Evolutionary conservation across 768 basidiomycete genomes (phyloP).

Genomic region (Rhodotorula graminis): DNA sequence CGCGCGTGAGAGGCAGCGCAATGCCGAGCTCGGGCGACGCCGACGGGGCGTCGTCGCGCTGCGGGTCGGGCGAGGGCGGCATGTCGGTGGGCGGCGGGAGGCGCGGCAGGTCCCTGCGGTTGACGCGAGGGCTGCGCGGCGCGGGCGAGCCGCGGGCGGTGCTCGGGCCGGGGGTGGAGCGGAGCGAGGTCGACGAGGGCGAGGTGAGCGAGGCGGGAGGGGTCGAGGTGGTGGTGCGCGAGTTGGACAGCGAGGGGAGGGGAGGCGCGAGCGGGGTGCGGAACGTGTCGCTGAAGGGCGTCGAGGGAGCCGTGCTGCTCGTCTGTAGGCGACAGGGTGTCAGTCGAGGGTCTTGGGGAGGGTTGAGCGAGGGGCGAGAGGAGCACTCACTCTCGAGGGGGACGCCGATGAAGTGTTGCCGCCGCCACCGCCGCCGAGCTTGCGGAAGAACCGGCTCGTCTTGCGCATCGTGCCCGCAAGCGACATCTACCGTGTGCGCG

Average conservation of each 20-base stretch:
- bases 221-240: too few species aligned
- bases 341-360: too few species aligned
- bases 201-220: too few species aligned
- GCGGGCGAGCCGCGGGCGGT: too few species aligned
- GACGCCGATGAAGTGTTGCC: neutral
- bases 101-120: neutral
- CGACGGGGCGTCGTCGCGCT: too few species aligned
- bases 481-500: constrained; percentile 4
- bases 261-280: neutral
- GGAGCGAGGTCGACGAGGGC: neutral
- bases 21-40: too few species aligned
- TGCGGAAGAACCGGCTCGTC: constrained; percentile 42
- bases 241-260: neutral
- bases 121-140: neutral
- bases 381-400: neutral
- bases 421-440: constrained; percentile 37
- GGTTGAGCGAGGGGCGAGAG: neutral
- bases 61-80: neutral
- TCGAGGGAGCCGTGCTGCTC: neutral
- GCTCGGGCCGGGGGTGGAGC: neutral
- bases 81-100: neutral
- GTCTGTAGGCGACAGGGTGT: neutral
- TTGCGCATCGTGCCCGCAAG: constrained; percentile 41
- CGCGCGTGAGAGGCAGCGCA: neutral
- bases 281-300: neutral